Evolutionary conservation across 331 rosid genomes (phyloP).

Genomic region (Cydonia oblonga): DNA sequence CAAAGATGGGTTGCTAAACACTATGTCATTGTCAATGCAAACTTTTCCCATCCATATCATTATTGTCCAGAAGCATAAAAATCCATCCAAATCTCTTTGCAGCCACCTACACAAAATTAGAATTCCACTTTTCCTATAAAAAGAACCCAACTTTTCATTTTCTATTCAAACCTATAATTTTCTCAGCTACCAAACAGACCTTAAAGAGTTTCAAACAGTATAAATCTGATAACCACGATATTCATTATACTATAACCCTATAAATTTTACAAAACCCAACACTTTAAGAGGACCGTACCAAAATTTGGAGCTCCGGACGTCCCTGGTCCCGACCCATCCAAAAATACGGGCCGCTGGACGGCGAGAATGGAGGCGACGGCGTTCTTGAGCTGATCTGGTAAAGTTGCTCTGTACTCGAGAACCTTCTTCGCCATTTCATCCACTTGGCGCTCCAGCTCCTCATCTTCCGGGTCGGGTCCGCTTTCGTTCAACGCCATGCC

Average conservation of each 20-base stretch:
- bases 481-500: slow-evolving; percentile 23
- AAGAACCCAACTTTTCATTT: not conserved
- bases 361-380: slow-evolving; percentile 35
- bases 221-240: not conserved
- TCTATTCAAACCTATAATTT: not conserved
- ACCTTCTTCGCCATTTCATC: slow-evolving; percentile 49
- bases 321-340: slow-evolving; percentile 13
- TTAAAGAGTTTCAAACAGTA: not conserved
- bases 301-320: slow-evolving; percentile 15
- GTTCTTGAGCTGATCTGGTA: slow-evolving; percentile 53
- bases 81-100: not conserved
- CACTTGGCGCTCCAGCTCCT: slow-evolving; percentile 45
- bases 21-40: not conserved
- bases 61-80: not conserved
- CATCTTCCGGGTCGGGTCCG: slow-evolving; percentile 24
- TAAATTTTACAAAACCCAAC: no score
- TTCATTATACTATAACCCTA: not conserved
- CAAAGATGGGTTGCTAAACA: not conserved
- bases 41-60: not conserved
- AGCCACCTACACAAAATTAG: not conserved
- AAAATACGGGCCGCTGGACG: slow-evolving; percentile 44
- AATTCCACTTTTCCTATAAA: not conserved
- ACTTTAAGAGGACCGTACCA: slow-evolving; percentile 16
- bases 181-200: not conserved
- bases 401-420: slow-evolving; percentile 36